Base-by-base conservation (phyloP, 305 asterid species). In the Coffea humblotiana region DNA sequence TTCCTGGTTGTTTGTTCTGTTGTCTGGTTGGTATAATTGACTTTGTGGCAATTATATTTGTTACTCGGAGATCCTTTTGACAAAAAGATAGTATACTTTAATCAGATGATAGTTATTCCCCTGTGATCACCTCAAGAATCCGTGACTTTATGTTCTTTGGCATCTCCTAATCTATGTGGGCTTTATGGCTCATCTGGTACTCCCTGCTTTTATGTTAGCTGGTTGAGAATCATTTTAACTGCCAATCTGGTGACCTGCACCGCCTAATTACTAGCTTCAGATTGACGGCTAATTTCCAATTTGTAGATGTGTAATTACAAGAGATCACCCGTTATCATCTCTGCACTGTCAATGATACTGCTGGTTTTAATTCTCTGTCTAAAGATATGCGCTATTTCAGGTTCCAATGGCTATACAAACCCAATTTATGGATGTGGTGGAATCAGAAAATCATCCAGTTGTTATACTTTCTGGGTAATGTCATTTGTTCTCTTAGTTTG, bases 391-490 rank as follows among this genome's bases (percentile, higher is more conserved):
- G 70, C 79, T 75, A 75, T 84, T 80, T 79, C 85, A 96, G 99
- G 93, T 94, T 68, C 99, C 99, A 67, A 83, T 87, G 78, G 92
- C 90, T 84, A 90, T 96, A 82, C 89, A 90, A 84, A 87, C 87
- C 78, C 89, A 83, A 70, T 91, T 86, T 83, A 71, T 82, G 79
- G 87, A 91, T 67, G 67, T 88, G 74, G 78, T 84, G 91, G 96
- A 92, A 81, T 86, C 87, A 76, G 98, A 91, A 84, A 88, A 92
- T 79, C 98, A 96, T 88, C 99, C 99, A 43, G 92, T 96, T 86
- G 89, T 90, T 81, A 75, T 88, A 75, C 97, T 96, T 73, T 94
- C 90, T 83, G 87, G 98, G 99, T 94, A 89, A 79, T 84, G 77
- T 85, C 71, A 82, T 74, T 61, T 64, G 73, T 81, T 79, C 84